These are phyloP conservation scores for Verticillium klebahnii DNA, from an alignment of 2,329 filamentous ascomycete genomes.

Conservation along the genomic window DNA sequence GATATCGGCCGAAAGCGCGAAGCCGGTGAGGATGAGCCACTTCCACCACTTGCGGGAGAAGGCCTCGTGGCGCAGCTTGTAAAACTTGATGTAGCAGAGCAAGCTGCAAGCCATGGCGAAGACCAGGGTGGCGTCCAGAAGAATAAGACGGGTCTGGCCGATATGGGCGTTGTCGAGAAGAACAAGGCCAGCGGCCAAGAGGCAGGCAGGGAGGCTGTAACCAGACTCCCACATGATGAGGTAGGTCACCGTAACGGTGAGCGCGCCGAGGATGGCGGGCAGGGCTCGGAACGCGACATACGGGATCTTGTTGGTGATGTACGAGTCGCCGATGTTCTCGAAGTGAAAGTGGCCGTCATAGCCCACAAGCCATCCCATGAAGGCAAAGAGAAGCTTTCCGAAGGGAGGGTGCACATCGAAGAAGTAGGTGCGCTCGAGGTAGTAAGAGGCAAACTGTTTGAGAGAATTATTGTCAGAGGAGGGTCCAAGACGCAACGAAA, in stretches of 20 bases:
- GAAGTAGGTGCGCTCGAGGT: slow-evolving; percentile 96
- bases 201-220: slow-evolving; percentile 88
- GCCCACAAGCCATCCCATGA: slow-evolving; percentile 95
- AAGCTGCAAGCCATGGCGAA: slow-evolving; percentile 95
- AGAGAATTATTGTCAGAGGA: neutral
- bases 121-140: slow-evolving; percentile 90
- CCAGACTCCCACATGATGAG: slow-evolving; percentile 99
- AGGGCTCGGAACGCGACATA: slow-evolving; percentile 94
- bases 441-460: slow-evolving; percentile 69
- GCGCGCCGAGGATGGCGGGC: slow-evolving; percentile 83
- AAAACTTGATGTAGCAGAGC: slow-evolving; percentile 93
- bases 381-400: slow-evolving; percentile 93
- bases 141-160: slow-evolving; percentile 89
- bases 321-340: slow-evolving; percentile 98
- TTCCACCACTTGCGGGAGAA: slow-evolving; percentile 99
- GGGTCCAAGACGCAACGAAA: neutral
- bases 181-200: slow-evolving; percentile 79
- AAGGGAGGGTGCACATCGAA: slow-evolving; percentile 99
- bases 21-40: slow-evolving; percentile 93
- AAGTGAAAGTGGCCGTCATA: slow-evolving; percentile 98
- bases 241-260: slow-evolving; percentile 92
- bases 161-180: slow-evolving; percentile 98
- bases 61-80: slow-evolving; percentile 84
- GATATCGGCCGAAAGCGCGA: slow-evolving; percentile 93
- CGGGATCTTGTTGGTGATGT: slow-evolving; percentile 93